These are phyloP conservation scores for Colletotrichum filicis DNA, from an alignment of 2,329 filamentous ascomycete genomes.

Conservation along the genomic window DNA sequence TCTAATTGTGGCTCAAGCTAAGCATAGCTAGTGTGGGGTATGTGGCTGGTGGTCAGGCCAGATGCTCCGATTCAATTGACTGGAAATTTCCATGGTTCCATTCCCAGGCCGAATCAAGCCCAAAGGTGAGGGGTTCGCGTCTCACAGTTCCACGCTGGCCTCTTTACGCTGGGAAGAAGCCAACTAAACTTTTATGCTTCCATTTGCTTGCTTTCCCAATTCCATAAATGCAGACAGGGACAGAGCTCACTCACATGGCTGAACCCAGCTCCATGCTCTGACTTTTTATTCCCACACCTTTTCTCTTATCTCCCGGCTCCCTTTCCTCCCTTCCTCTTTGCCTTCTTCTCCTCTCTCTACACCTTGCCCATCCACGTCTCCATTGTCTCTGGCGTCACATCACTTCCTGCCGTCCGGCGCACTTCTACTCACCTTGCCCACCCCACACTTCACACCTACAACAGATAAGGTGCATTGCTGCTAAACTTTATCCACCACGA, in stretches of 20 bases:
- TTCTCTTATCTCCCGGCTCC: neutral
- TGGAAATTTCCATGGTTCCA: constrained; percentile 35
- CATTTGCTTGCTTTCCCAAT: neutral
- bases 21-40: constrained; percentile 31
- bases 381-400: constrained; percentile 26
- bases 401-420: constrained; percentile 21
- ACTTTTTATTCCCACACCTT: neutral
- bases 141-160: constrained; percentile 55
- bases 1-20: constrained; percentile 34
- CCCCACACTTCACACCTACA: neutral
- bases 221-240: constrained; percentile 7
- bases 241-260: neutral
- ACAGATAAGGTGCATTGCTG: neutral
- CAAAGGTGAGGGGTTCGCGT: constrained; percentile 30
- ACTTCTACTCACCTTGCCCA: constrained; percentile 9
- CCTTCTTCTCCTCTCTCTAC: neutral
- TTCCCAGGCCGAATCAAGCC: constrained; percentile 25
- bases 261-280: constrained; percentile 12
- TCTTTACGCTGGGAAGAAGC: constrained; percentile 48
- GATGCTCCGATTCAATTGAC: constrained; percentile 24
- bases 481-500: constrained; percentile 44
- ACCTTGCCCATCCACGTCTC: neutral
- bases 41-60: constrained; percentile 11
- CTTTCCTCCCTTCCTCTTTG: neutral
- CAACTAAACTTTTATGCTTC: constrained; percentile 35